Base-by-base conservation (phyloP, 352 stramenopile species). In the Phytophthora europaea region DNA sequence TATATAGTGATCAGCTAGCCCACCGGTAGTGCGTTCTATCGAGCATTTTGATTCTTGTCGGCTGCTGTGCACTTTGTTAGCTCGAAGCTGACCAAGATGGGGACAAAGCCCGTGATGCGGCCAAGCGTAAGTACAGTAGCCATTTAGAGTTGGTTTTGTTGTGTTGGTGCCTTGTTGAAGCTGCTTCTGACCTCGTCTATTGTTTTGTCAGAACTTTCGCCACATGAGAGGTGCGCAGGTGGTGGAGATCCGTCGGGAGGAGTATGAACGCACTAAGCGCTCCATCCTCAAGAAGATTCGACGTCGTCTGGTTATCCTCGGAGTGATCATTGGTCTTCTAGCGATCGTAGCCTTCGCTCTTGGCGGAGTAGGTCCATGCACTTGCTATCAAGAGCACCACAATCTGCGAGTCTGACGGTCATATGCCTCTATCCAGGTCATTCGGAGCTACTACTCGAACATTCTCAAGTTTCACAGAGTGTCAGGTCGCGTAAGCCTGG, bases 271-370 rank as follows among this genome's bases (percentile, higher is more conserved):
- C 60, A 92, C 80, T 70, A 95, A 95, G 67, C 79, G 76, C 13
- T 85, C 79, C 9, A 91, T 93, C 22, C 79, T 95, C 26, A 87
- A 87, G 60, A 94, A 87, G 57, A 93, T 95, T 60, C 85, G 85
- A 20, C 83, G 85, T 36, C 86, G 88, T 18, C 63, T 92, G 26
- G 52, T 92, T 40, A 80, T 88, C 38, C 70, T 93, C 6, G 82
- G 81, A 43, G 74, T 89, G 43, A 66, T 93, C 61, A 87, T 89
- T 60, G 70, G 79, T 1, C 59, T 90, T 20, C 61, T 91, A 2
- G 75, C 83, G 36, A 9, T 91, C 18, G 65, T 83, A 6, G 60
- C 84, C 9, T 73, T 92, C 36, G 70, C 78, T 2, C 76, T 95
- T 33, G 87, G 85, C 51, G 72, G 73, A 26, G 88, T 93, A 80